Evolutionary conservation across 345 rosid genomes (phyloP).

Genomic region (Jatropha curcas): DNA sequence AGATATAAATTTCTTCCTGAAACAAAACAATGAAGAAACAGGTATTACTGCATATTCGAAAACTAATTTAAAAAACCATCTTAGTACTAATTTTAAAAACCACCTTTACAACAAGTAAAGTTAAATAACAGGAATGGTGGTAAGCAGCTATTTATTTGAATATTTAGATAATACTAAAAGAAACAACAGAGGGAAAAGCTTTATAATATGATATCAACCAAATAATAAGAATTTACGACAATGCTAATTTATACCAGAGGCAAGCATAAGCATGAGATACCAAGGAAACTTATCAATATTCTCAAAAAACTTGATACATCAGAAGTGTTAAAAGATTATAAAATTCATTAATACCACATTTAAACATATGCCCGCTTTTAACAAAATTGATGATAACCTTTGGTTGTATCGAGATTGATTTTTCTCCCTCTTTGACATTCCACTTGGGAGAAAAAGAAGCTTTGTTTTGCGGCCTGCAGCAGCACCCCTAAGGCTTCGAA

Average conservation of each 20-base stretch:
- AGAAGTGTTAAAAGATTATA: background rate
- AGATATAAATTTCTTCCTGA: conserved; percentile 61
- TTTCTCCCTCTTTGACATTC: conserved; percentile 71
- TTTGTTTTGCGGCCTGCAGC: conserved; percentile 63
- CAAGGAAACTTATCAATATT: conserved; percentile 2
- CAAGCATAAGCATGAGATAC: background rate
- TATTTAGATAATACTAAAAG: background rate
- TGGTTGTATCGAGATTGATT: conserved; percentile 55
- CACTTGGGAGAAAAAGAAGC: conserved; percentile 58
- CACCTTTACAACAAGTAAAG: background rate
- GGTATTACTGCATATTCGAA: background rate
- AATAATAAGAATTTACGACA: background rate
- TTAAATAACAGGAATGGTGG: background rate
- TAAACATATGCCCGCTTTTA: background rate
- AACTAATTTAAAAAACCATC: background rate
- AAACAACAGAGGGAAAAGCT: background rate
- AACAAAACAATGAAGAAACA: conserved; percentile 12
- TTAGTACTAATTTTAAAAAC: background rate
- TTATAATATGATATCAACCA: background rate
- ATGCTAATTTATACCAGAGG: background rate
- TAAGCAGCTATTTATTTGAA: background rate
- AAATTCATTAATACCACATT: background rate
- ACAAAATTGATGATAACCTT: conserved; percentile 29
- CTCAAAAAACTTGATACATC: background rate
- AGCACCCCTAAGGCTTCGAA: conserved; percentile 46